Evolutionary conservation across 2,329 filamentous ascomycete species (phyloP).

Genomic region (Hyphodiscus sp.): DNA sequence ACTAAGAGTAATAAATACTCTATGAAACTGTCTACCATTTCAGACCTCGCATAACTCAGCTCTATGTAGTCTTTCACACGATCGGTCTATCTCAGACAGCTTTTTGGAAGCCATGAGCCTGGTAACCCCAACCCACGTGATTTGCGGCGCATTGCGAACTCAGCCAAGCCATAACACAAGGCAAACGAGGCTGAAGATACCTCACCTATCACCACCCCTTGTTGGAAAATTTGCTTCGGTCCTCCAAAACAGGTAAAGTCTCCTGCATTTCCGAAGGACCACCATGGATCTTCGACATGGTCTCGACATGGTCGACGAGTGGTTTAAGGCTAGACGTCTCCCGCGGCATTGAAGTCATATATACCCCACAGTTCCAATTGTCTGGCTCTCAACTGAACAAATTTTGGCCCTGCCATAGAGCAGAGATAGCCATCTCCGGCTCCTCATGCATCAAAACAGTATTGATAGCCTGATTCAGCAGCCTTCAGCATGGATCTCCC

Average conservation of each 20-base stretch:
- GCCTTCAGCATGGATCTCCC: background rate
- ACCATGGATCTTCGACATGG: background rate
- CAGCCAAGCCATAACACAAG: too few species aligned
- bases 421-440: background rate
- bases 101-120: too few species aligned
- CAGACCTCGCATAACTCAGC: too few species aligned
- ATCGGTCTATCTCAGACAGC: too few species aligned
- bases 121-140: too few species aligned
- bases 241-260: background rate
- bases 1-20: too few species aligned
- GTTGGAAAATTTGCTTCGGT: background rate
- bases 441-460: background rate
- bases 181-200: too few species aligned
- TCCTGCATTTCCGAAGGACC: background rate
- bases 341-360: background rate
- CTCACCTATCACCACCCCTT: background rate
- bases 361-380: background rate
- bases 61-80: too few species aligned
- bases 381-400: background rate
- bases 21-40: too few species aligned
- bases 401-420: background rate
- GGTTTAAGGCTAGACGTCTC: too few species aligned
- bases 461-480: background rate
- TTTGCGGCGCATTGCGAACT: too few species aligned
- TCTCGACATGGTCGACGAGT: background rate